Evolutionary conservation across 306 rosid genomes (phyloP), one percentile per base, ranked within the genome.

Genomic region (Casuarina equisetifolia): DNA sequence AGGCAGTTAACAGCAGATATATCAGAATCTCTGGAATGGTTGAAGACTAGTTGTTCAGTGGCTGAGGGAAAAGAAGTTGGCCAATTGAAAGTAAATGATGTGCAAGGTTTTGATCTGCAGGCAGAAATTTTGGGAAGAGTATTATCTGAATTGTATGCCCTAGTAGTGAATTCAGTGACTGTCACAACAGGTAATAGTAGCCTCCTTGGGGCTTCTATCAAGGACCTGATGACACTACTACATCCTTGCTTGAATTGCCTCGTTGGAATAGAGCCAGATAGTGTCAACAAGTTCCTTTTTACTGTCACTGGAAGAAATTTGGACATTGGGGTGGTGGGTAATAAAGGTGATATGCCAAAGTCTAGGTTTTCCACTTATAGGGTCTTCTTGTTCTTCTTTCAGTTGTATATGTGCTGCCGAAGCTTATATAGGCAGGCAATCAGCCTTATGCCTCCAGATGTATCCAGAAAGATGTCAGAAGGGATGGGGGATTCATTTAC

Each of bases 301-400:
- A 79, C 77, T 85, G 81, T 92, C 68, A 43, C 75, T 2, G 92
- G 89, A 62, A 81, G 83, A 80, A 67, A 49, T 76, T 81, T 74
- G 71, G 73, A 83, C 59, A 75, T 67, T 75, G 50, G 10, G 73
- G 81, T 62, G 44, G 75, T 83, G 82, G 77, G 85, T 77, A 86
- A 84, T 82, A 70, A 81, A 78, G 76, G 76, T 49, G 63, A 84
- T 82, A 77, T 78, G 71, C 88, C 76, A 81, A 72, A 82, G 72
- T 82, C 86, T 83, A 84, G 89, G 74, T 40, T 82, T 70, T 87
- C 91, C 32, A 85, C 88, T 74, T 88, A 88, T 74, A 92, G 95
- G 97, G 84, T 89, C 69, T 74, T 92, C 81, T 77, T 89, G 78
- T 89, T 86, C 85, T 92, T 92, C 86, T 89, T 94, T 85, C 92